Evolutionary conservation across 441 rosid species (phyloP).

Genomic region (Viola pubescens): DNA sequence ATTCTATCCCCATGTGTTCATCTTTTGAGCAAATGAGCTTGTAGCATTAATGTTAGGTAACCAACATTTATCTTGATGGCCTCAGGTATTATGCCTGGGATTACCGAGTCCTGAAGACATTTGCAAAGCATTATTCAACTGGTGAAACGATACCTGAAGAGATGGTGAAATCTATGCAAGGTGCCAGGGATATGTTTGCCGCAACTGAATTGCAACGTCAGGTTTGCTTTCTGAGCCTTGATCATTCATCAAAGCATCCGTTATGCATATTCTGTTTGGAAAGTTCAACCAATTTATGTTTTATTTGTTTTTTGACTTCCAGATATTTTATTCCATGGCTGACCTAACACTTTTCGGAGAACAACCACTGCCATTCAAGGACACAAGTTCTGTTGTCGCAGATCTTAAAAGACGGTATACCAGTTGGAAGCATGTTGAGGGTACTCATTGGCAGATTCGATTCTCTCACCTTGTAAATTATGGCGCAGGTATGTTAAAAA

Average conservation of each 20-base stretch:
- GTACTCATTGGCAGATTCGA: slow-evolving; percentile 77
- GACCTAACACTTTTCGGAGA: slow-evolving; percentile 92
- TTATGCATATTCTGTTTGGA: background rate
- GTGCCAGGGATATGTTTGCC: slow-evolving; percentile 82
- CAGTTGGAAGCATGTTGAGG: slow-evolving; percentile 85
- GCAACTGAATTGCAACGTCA: slow-evolving; percentile 99
- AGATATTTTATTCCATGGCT: slow-evolving; percentile 71
- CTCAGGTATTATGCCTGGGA: slow-evolving; percentile 86
- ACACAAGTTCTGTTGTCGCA: slow-evolving; percentile 56
- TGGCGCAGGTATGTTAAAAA: slow-evolving; percentile 63
- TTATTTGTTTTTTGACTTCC: slow-evolving; percentile 15
- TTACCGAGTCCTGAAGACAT: slow-evolving; percentile 68
- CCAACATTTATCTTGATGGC: slow-evolving; percentile 17
- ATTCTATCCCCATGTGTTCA: background rate
- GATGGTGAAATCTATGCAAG: slow-evolving; percentile 70
- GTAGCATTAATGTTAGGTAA: slow-evolving; percentile 6
- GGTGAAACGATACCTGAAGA: slow-evolving; percentile 87
- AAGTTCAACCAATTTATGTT: slow-evolving; percentile 13
- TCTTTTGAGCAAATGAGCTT: background rate
- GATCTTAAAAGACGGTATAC: slow-evolving; percentile 60
- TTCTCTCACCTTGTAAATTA: slow-evolving; percentile 82
- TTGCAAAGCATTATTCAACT: slow-evolving; percentile 80
- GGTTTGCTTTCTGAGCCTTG: slow-evolving; percentile 45
- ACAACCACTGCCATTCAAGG: slow-evolving; percentile 34
- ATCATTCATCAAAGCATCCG: slow-evolving; percentile 8